phyloP scores from a whole-genome alignment of 345 rosid genomes.

The Acer yangbiense region DNA sequence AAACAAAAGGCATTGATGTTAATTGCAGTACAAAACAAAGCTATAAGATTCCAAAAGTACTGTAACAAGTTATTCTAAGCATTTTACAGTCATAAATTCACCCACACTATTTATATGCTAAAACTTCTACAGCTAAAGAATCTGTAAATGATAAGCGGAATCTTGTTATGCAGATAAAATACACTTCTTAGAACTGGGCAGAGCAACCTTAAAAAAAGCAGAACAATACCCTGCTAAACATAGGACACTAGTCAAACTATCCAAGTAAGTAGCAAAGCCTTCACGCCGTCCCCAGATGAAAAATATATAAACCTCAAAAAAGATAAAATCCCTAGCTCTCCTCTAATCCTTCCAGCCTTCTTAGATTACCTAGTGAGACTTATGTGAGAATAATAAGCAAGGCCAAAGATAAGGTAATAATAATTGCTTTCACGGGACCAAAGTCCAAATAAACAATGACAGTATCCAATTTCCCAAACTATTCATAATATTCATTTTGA shows the following conservation, averaged over 20 bases:
- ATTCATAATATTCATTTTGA: background rate
- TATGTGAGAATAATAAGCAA: background rate
- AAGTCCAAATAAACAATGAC: too few species aligned
- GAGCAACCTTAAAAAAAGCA: background rate
- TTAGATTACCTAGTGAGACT: background rate
- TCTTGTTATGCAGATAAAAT: background rate
- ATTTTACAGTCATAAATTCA: background rate
- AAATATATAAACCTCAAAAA: background rate
- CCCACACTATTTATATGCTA: background rate
- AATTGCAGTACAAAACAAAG: background rate
- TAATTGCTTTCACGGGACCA: too few species aligned
- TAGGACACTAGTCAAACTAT: background rate
- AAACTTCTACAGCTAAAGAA: background rate
- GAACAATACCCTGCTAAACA: background rate
- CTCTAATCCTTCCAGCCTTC: background rate
- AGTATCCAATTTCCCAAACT: background rate
- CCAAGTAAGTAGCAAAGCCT: background rate
- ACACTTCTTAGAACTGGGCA: background rate
- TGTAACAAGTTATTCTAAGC: background rate
- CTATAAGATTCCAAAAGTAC: background rate
- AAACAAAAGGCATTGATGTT: background rate
- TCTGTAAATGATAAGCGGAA: background rate
- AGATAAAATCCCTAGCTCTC: background rate
- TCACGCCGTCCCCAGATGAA: background rate
- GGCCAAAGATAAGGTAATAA: background rate